Evolutionary conservation across 2,329 filamentous ascomycete species (phyloP).

Genomic region (Cryphonectria naterciae): DNA sequence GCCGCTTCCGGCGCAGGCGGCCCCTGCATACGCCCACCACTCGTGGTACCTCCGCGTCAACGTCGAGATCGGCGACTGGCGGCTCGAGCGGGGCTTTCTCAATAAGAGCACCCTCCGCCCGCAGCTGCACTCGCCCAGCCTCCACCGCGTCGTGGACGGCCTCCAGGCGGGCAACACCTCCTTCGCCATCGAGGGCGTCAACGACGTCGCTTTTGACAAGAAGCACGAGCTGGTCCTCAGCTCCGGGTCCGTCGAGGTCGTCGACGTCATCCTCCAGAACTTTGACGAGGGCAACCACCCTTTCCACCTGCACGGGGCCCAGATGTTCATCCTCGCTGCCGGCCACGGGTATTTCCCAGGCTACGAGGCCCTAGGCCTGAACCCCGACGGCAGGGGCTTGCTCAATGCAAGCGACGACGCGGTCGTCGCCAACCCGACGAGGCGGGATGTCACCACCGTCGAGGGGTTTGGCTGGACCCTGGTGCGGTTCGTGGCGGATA

Average conservation of each 20-base stretch:
- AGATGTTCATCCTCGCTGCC: constrained; percentile 56
- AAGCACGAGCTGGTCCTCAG: constrained; percentile 58
- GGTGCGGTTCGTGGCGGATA: constrained; percentile 53
- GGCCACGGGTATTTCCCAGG: constrained; percentile 67
- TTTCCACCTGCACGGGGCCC: constrained; percentile 68
- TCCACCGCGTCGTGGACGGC: constrained; percentile 55
- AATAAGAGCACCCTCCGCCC: constrained; percentile 60
- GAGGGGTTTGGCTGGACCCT: constrained; percentile 56
- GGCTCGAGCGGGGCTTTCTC: constrained; percentile 61
- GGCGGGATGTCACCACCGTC: constrained; percentile 50
- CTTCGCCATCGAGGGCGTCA: constrained; percentile 54
- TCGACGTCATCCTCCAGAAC: constrained; percentile 66
- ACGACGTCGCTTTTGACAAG: constrained; percentile 51
- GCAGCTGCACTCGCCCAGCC: constrained; percentile 50
- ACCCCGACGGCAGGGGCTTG: constrained; percentile 38
- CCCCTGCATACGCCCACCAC: constrained; percentile 53
- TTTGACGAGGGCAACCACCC: constrained; percentile 65
- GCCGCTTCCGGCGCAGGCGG: constrained; percentile 47
- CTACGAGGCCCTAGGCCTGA: constrained; percentile 43
- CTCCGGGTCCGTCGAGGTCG: constrained; percentile 51
- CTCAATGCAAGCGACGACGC: constrained; percentile 42
- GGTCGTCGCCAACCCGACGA: constrained; percentile 45
- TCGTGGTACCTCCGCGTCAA: constrained; percentile 60
- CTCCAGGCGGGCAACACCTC: constrained; percentile 47
- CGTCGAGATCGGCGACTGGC: constrained; percentile 63